phyloP scores from a whole-genome alignment of 805 yeast species.

The Metschnikowia noctiluminum region DNA sequence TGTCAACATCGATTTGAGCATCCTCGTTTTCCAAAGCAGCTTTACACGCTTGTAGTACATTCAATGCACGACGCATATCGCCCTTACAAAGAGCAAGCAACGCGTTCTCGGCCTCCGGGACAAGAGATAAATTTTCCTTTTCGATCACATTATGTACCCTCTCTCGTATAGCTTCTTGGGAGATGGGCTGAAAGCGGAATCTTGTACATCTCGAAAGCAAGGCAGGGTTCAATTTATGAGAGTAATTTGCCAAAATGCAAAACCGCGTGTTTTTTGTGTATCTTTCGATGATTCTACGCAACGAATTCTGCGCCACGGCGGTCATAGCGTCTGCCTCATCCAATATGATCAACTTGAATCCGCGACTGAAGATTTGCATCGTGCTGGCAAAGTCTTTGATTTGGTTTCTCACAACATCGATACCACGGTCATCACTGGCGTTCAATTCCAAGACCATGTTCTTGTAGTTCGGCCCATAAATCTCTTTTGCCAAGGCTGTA shows the following conservation, averaged over 20 bases:
- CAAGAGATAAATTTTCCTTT: slow-evolving; percentile 59
- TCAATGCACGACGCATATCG: slow-evolving; percentile 93
- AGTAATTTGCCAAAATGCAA: slow-evolving; percentile 92
- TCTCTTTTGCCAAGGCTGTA: slow-evolving; percentile 80
- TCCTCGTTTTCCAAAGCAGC: slow-evolving; percentile 54
- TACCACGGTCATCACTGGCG: slow-evolving; percentile 97
- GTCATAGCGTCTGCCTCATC: slow-evolving; percentile 98
- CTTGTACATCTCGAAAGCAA: slow-evolving; percentile 91
- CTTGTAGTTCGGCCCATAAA: slow-evolving; percentile 75
- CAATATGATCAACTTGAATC: slow-evolving; percentile 84
- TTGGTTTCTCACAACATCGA: slow-evolving; percentile 95
- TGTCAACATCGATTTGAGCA: slow-evolving; percentile 57
- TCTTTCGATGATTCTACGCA: slow-evolving; percentile 82
- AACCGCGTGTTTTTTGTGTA: slow-evolving; percentile 94
- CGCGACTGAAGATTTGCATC: slow-evolving; percentile 82
- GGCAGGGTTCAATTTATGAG: slow-evolving; percentile 95
- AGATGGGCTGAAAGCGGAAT: slow-evolving; percentile 85
- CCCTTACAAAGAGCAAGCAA: slow-evolving; percentile 77
- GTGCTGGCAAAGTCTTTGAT: slow-evolving; percentile 96
- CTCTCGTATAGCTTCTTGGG: slow-evolving; percentile 60
- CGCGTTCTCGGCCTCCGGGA: slow-evolving; percentile 58
- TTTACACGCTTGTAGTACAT: slow-evolving; percentile 90
- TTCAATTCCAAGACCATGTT: slow-evolving; percentile 93
- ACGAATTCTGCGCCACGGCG: slow-evolving; percentile 78
- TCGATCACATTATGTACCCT: slow-evolving; percentile 68